Evolutionary conservation across 768 basidiomycete species (phyloP).

Genomic region (Lyophyllum decastes): DNA sequence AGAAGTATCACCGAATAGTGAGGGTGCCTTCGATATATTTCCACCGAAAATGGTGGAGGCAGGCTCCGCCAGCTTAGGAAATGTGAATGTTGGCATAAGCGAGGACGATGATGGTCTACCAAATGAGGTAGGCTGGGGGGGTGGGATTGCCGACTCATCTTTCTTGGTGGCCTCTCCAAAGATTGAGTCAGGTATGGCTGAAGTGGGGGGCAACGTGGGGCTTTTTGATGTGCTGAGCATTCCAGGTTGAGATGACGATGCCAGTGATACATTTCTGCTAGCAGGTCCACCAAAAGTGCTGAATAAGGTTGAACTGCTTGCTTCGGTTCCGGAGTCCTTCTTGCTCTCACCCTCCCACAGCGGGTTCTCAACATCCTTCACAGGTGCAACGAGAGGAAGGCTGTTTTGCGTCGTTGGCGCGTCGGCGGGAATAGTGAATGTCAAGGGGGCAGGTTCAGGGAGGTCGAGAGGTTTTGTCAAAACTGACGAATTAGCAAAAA

Average conservation of each 20-base stretch:
- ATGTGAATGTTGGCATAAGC: conserved; percentile 5
- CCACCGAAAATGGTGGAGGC: conserved; percentile 14
- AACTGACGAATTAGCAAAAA: conserved; percentile 57
- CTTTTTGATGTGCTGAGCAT: not conserved
- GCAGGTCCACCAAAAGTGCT: conserved; percentile 6
- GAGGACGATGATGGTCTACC: not conserved
- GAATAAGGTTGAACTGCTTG: conserved; percentile 9
- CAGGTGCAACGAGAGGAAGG: conserved; percentile 20
- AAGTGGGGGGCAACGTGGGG: not conserved
- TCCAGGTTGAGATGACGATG: not conserved
- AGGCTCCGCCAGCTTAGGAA: conserved; percentile 7
- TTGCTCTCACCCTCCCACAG: conserved; percentile 43
- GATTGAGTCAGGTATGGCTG: not conserved
- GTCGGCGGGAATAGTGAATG: conserved; percentile 17
- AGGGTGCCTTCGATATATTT: conserved; percentile 14
- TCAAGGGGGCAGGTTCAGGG: conserved; percentile 24
- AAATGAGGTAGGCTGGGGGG: not conserved
- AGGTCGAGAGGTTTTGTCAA: conserved; percentile 41
- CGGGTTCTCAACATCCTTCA: conserved; percentile 43
- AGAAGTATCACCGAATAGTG: conserved; percentile 20
- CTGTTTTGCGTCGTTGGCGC: not conserved
- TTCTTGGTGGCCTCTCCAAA: conserved; percentile 1
- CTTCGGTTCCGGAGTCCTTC: conserved; percentile 5
- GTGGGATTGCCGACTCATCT: not conserved
- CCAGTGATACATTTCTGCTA: not conserved